Evolutionary conservation across 306 rosid species (phyloP), one percentile per base, ranked within the genome.

Genomic region (Clitoria ternatea): DNA sequence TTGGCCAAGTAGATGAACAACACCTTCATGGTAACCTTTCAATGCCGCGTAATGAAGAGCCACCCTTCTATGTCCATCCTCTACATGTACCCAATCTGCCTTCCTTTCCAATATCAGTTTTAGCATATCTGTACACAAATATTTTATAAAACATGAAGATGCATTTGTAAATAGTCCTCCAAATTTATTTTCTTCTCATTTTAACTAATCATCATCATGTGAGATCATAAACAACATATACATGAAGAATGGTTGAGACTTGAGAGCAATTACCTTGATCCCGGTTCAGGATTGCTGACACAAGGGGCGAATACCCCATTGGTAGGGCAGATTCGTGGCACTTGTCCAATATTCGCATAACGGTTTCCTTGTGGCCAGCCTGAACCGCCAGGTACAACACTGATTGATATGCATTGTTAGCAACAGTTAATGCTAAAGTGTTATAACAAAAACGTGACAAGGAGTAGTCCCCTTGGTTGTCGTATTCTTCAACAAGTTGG

Each of bases 21-120:
- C 74, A 35, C 84, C 82, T 29, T 79, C 60, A 0, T 3, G 13
- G 48, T 12, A 85, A 40, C 86, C 81, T 11, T 7, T 37, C 0
- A 19, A 48, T 39, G 66, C 79, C 3, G 82, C 86, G 5, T 1
- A 12, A 66, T 55, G 80, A 7, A 85, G 77, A 1, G 82, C 55
- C 33, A 32, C 7, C 33, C 50, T 69, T 7, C 19, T 14, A 2
- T 68, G 0, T 27, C 4, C 3, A 12, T 69, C 39, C 48, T 0
- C 30, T 43, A 32, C 20, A 36, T 77, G 81, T 45, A 50, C 70
- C 77, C 72, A 77, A 9, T 2, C 29, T 52, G n/a, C 7, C 6
- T 42, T 77, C 13, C 30, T 40, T 1, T 0, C 0, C 10, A 69
- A 13, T 29, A 70, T 61, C 14, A 0, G 10, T 0, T 1, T 6